A percentile compares a stretch with the other conserved stretches of the same genome.
phyloP scores from a whole-genome alignment of 2,329 filamentous ascomycete species.

The Cladosporium sp. region DNA sequence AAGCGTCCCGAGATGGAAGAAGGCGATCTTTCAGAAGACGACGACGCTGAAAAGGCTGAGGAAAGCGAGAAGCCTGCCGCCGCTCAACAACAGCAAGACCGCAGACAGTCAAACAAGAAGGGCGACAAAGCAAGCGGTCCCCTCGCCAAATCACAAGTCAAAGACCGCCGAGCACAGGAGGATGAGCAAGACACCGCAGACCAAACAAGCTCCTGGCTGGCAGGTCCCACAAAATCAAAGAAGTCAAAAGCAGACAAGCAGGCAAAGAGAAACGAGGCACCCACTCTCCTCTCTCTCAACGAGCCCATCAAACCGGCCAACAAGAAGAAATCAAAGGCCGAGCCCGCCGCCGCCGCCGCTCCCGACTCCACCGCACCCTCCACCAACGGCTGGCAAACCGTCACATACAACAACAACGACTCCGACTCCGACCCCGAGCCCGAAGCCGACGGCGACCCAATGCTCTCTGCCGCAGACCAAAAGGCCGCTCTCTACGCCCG shows the following conservation, averaged over 20 bases:
- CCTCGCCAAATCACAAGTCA: slow-evolving; percentile 18
- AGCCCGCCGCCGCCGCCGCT: slow-evolving; percentile 24
- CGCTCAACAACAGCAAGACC: slow-evolving; percentile 11
- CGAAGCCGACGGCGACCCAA: slow-evolving; percentile 17
- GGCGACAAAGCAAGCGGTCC: slow-evolving; percentile 18
- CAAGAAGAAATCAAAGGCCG: slow-evolving; percentile 19
- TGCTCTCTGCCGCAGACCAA: slow-evolving; percentile 35
- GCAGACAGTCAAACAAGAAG: slow-evolving; percentile 26
- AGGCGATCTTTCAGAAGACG: slow-evolving; percentile 46
- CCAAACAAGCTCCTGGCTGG: slow-evolving; percentile 20
- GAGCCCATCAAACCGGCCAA: slow-evolving; percentile 2
- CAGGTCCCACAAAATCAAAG: slow-evolving; percentile 16
- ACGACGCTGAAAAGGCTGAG: slow-evolving; percentile 28
- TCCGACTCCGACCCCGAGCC: slow-evolving; percentile 25
- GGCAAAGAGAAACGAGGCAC: slow-evolving; percentile 17
- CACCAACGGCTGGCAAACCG: slow-evolving; percentile 42
- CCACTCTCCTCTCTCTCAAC: slow-evolving; percentile 12
- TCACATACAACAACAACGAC: slow-evolving; percentile 34
- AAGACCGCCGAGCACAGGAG: slow-evolving; percentile 14
- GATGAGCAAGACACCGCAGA: slow-evolving; percentile 2
- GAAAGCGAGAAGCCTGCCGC: background rate
- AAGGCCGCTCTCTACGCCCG: slow-evolving; percentile 65
- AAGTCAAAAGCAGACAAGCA: slow-evolving; percentile 19
- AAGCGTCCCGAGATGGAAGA: slow-evolving; percentile 59
- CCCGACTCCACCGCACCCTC: background rate